Conservation (phyloP, 495 filamentous ascomycete genomes). For the Penicillium bovifimosum region DNA sequence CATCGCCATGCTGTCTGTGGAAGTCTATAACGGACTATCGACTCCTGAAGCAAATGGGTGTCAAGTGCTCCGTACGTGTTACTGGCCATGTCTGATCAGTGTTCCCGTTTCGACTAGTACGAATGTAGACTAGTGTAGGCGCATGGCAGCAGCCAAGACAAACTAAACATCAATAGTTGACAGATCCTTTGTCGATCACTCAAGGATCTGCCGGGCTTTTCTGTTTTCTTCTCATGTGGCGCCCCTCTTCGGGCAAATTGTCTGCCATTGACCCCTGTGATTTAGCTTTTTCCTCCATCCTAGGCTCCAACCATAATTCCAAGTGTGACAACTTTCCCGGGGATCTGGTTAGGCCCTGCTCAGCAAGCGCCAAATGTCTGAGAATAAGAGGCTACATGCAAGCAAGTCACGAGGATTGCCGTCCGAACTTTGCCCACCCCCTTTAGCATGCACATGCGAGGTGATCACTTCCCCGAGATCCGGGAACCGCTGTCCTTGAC, state of each 20-base stretch:
- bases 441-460: constrained; percentile 8
- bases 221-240: constrained; percentile 10
- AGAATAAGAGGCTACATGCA: constrained; percentile 25
- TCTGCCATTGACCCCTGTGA: not conserved
- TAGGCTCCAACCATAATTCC: not conserved
- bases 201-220: constrained; percentile 33
- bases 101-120: not conserved
- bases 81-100: not conserved
- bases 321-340: constrained; percentile 12
- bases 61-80: constrained; percentile 4
- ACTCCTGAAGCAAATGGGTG: constrained; percentile 19
- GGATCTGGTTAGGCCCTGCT: constrained; percentile 15
- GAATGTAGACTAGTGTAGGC: constrained; percentile 4
- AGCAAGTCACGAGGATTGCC: constrained; percentile 21
- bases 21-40: constrained; percentile 15
- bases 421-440: not conserved
- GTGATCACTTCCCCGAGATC: not conserved
- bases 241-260: not conserved
- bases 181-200: constrained; percentile 42
- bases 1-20: constrained; percentile 6
- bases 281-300: not conserved
- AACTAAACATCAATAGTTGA: constrained; percentile 45
- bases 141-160: constrained; percentile 37
- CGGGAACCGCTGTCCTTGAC: not conserved
- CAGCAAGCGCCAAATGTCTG: constrained; percentile 21